Evolutionary conservation across 2,329 filamentous ascomycete genomes (phyloP).

Genomic region (Epichloe amarillans): DNA sequence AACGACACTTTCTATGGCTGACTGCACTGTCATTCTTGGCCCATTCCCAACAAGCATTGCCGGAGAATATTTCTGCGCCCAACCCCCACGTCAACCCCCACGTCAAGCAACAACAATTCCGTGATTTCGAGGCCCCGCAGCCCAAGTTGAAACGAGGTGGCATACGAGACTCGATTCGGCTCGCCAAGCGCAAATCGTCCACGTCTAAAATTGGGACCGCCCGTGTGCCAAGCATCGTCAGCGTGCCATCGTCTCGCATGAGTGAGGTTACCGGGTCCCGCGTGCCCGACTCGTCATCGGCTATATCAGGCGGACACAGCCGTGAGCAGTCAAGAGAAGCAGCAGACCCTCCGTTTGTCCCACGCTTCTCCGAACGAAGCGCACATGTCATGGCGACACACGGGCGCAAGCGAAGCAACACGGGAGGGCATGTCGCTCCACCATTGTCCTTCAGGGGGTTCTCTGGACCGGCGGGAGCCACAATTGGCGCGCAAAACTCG

Average conservation of each 20-base stretch:
- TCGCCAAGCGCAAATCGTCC: conserved; percentile 59
- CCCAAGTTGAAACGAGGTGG: conserved; percentile 35
- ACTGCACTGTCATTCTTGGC: conserved; percentile 90
- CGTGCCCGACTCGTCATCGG: conserved; percentile 26
- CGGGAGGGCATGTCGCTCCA: conserved; percentile 58
- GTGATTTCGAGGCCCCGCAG: conserved; percentile 37
- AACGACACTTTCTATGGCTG: conserved; percentile 90
- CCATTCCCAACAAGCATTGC: conserved; percentile 70
- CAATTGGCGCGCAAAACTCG: conserved; percentile 28
- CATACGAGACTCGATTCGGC: conserved; percentile 78
- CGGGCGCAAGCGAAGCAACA: conserved; percentile 79
- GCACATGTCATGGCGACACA: conserved; percentile 37
- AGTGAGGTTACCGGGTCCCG: conserved; percentile 24
- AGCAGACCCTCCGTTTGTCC: conserved; percentile 59
- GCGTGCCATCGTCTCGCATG: conserved; percentile 22
- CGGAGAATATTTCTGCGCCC: conserved; percentile 51
- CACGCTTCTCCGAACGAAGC: conserved; percentile 51
- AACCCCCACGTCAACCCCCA: conserved; percentile 14
- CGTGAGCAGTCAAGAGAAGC: conserved; percentile 42
- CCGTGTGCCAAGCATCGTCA: conserved; percentile 31
- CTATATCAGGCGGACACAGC: conserved; percentile 22
- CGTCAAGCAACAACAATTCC: conserved; percentile 25
- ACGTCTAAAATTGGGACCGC: conserved; percentile 41
- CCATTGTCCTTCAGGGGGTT: conserved; percentile 68
- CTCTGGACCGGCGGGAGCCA: conserved; percentile 38